Percentiles rank a stretch among this genome's conserved stretches.
Evolutionary conservation across 2,329 filamentous ascomycete species (phyloP).

Genomic region (Aspergillus tamarii): DNA sequence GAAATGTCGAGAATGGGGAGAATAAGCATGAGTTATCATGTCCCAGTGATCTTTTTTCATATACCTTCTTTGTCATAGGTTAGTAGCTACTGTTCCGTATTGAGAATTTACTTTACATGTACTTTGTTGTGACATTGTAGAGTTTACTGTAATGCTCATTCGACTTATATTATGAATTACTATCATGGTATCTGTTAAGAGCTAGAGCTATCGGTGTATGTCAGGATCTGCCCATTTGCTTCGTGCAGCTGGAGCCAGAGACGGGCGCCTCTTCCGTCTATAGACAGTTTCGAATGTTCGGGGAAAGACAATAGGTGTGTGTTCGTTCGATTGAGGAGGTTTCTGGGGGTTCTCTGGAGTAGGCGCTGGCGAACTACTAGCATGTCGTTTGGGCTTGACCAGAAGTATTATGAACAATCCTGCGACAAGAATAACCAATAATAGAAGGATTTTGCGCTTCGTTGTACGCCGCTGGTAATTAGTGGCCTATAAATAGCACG

Average conservation of each 20-base stretch:
- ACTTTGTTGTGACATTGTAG: not conserved
- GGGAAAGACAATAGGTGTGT: slow-evolving; percentile 18
- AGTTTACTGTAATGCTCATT: not conserved
- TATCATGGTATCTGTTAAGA: slow-evolving; percentile 26
- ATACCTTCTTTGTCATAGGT: not conserved
- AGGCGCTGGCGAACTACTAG: slow-evolving; percentile 17
- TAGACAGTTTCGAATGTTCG: slow-evolving; percentile 26
- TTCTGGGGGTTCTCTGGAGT: slow-evolving; percentile 18
- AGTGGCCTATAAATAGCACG: slow-evolving; percentile 57
- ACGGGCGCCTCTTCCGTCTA: slow-evolving; percentile 26
- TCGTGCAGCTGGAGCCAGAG: slow-evolving; percentile 27
- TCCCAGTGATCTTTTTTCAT: not conserved
- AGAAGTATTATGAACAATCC: slow-evolving; percentile 84
- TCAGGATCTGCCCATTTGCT: slow-evolving; percentile 40
- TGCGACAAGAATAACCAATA: slow-evolving; percentile 81
- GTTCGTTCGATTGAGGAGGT: slow-evolving; percentile 28
- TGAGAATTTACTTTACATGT: not conserved
- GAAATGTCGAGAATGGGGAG: slow-evolving; percentile 33
- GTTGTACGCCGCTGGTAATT: slow-evolving; percentile 86
- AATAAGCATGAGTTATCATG: slow-evolving; percentile 33
- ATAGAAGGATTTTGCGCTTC: slow-evolving; percentile 88
- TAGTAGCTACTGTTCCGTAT: slow-evolving; percentile 2
- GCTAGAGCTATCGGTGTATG: slow-evolving; percentile 35
- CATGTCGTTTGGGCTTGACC: slow-evolving; percentile 70
- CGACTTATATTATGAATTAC: slow-evolving; percentile 17